These are phyloP conservation scores for Gastrolobium bilobum DNA, from an alignment of 306 rosid species.

Conservation along the genomic window DNA sequence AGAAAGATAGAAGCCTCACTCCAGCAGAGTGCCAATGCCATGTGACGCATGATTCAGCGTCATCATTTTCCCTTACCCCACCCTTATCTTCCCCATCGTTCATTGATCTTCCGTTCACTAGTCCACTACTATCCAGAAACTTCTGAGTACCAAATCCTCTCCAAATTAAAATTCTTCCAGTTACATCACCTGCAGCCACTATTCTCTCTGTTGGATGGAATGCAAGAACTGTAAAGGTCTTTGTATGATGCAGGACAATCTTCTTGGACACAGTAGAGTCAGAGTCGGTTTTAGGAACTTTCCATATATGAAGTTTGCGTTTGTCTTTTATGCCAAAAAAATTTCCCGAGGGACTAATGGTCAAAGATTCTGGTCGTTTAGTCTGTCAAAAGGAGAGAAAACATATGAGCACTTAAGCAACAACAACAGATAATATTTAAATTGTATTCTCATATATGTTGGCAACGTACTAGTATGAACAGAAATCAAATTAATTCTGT, in stretches of 20 bases:
- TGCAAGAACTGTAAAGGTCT: constrained; percentile 65
- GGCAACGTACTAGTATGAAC: constrained; percentile 17
- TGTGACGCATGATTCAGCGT: constrained; percentile 86
- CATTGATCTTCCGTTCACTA: constrained; percentile 45
- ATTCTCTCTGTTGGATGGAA: constrained; percentile 84
- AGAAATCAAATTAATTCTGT: constrained; percentile 1
- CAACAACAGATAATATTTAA: constrained; percentile 18
- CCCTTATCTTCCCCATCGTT: constrained; percentile 63
- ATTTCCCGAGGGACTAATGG: constrained; percentile 72
- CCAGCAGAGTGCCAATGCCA: constrained; percentile 93
- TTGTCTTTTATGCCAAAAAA: constrained; percentile 76
- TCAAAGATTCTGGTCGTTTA: constrained; percentile 64
- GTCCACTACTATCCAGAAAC: constrained; percentile 50
- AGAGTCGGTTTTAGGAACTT: constrained; percentile 62
- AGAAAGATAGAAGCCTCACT: constrained; percentile 74
- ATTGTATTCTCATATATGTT: constrained; percentile 2
- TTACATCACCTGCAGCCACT: constrained; percentile 91
- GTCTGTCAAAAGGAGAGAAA: constrained; percentile 69
- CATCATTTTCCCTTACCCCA: constrained; percentile 84
- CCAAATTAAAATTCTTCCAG: constrained; percentile 91
- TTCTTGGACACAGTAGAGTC: constrained; percentile 57
- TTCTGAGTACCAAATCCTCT: constrained; percentile 72
- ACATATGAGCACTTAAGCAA: constrained; percentile 44
- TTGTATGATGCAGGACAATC: constrained; percentile 87
- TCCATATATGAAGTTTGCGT: constrained; percentile 83